Conservation (phyloP, 176 grass and related monocot species). For the Lolium perenne region DNA sequence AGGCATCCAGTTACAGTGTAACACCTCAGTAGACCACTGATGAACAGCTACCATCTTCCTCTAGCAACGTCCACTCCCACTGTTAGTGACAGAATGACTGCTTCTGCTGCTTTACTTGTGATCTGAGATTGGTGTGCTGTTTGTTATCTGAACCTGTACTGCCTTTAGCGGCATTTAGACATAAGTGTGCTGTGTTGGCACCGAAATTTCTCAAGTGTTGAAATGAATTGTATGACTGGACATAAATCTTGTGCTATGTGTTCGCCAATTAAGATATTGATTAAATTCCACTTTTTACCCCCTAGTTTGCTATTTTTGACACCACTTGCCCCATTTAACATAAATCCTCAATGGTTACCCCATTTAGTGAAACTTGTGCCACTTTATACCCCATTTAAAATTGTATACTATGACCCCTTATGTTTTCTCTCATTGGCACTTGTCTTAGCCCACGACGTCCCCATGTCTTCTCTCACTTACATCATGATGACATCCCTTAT, state of each 20-base stretch:
- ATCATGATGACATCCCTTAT: no score
- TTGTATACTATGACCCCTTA: no score
- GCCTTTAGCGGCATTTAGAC: neutral
- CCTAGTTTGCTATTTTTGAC: no score
- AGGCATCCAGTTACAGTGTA: constrained; percentile 62
- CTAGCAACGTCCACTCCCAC: neutral
- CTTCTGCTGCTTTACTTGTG: neutral
- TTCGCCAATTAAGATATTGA: neutral
- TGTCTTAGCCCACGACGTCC: no score
- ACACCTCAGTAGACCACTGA: neutral
- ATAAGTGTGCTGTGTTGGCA: neutral
- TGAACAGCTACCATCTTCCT: neutral
- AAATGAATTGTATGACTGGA: neutral
- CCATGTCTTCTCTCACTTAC: no score
- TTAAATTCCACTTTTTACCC: no score
- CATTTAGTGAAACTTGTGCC: no score
- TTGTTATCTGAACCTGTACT: neutral
- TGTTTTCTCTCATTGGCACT: no score
- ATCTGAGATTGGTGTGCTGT: neutral
- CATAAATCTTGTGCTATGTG: neutral
- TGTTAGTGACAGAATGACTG: neutral
- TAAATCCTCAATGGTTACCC: no score
- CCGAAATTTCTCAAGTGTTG: neutral
- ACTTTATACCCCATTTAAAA: no score
- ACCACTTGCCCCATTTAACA: no score